Percentiles rank a stretch among this genome's conserved stretches.
Conservation (phyloP, 2,329 filamentous ascomycete genomes). For the Drechmeria coniospora region DNA sequence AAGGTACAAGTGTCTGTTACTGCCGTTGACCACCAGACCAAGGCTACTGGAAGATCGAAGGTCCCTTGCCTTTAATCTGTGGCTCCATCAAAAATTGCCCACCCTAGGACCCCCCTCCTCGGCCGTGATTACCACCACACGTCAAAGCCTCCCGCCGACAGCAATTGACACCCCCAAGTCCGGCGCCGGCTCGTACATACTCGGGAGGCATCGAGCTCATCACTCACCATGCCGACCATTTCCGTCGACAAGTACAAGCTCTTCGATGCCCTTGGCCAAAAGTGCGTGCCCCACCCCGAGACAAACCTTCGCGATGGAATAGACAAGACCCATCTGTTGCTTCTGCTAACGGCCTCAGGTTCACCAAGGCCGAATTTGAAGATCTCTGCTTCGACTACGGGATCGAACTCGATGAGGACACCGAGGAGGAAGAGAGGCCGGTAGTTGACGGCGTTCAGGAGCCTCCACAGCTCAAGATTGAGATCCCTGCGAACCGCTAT, state of each 20-base stretch:
- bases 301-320: constrained; percentile 6
- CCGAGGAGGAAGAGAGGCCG: constrained; percentile 58
- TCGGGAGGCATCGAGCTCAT: constrained; percentile 9
- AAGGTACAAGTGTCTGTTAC: too few relatives aligned
- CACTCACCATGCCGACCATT: constrained; percentile 74
- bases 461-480: constrained; percentile 88
- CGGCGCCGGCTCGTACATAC: not conserved
- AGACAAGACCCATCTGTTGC: constrained; percentile 1
- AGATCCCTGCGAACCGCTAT: constrained; percentile 89
- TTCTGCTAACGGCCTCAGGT: constrained; percentile 31
- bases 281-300: constrained; percentile 34
- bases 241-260: constrained; percentile 91
- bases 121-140: too few relatives aligned
- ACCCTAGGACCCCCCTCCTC: too few relatives aligned
- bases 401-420: constrained; percentile 96
- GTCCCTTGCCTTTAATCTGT: too few relatives aligned
- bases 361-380: constrained; percentile 89
- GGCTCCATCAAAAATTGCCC: too few relatives aligned
- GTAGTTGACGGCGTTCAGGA: constrained; percentile 67
- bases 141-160: too few relatives aligned
- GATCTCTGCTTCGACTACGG: constrained; percentile 97
- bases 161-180: constrained; percentile 1
- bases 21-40: too few relatives aligned
- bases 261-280: constrained; percentile 78
- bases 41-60: too few relatives aligned